Conservation (phyloP, 768 basidiomycete species). For the Podaxis sp. region DNA sequence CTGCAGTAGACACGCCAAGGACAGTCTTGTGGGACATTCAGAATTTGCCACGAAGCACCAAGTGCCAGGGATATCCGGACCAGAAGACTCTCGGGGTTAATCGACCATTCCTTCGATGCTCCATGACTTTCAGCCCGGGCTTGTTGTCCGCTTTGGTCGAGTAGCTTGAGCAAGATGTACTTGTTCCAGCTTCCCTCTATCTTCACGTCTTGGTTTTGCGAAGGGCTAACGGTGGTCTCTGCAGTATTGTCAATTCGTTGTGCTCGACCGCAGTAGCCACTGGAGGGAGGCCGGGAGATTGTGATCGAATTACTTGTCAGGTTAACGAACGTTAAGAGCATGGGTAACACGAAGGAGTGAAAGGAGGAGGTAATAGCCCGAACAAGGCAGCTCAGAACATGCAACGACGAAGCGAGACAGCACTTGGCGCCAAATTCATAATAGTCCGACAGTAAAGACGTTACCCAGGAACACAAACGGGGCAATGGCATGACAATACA, state of each 20-base stretch:
- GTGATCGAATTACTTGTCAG: constrained; percentile 26
- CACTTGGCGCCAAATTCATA: not conserved
- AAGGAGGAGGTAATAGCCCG: not conserved
- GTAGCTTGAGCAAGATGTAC: not conserved
- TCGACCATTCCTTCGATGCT: constrained; percentile 23
- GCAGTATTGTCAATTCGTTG: not conserved
- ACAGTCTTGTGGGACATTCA: constrained; percentile 41
- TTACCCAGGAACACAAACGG: not conserved
- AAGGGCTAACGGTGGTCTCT: constrained; percentile 5
- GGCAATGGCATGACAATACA: not conserved
- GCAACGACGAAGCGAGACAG: not conserved
- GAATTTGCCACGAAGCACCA: constrained; percentile 44
- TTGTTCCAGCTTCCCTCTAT: not conserved
- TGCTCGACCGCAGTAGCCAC: not conserved
- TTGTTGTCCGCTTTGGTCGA: not conserved
- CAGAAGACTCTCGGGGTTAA: constrained; percentile 25
- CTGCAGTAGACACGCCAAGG: constrained; percentile 61
- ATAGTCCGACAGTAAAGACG: not conserved
- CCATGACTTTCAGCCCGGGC: not conserved
- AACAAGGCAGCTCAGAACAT: not conserved
- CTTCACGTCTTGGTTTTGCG: constrained; percentile 2
- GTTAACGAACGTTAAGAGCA: constrained; percentile 27
- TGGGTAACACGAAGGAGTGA: not conserved
- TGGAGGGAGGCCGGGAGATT: constrained; percentile 10
- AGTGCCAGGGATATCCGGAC: constrained; percentile 30